Evolutionary conservation across 345 rosid species (phyloP), one percentile per base, ranked within the genome.

Genomic region (Lumnitzera racemosa): DNA sequence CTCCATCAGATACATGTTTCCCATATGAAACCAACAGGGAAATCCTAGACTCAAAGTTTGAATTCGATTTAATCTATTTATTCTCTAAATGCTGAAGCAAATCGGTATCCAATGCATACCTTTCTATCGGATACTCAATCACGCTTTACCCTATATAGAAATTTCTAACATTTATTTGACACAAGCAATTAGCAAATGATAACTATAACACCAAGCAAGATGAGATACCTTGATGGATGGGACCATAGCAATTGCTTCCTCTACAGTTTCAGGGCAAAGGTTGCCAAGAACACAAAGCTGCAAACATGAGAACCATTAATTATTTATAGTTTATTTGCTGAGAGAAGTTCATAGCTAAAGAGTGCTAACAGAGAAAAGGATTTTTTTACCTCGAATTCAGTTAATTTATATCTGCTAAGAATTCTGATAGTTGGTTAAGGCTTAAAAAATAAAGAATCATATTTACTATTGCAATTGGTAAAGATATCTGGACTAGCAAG

Each of bases 261-360:
- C 99, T 29, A 85, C 89, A 49, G 95, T 90, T 72, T 94, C 99
- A 29, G 99, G 96, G 66, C 97, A 90, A 55, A 94, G 95, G 69
- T 90, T 94, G 62, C 97, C 99, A 70, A 90, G 96, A 67, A 94
- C 97, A 70, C 96, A 90, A 7, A 94, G 96, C 99, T 94, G 85
- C 81, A 78, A 20, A 17, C 24, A 46, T 51, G 24, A 53, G 17
- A 36, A 9, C 43, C 43, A 36, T 36, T 24, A 29, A 50, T 15
- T 11, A 49, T 13, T 31, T 25, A 48, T 24, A 55, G 24, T n/a
- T 46, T 29, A 24, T 47, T 25, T 47, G 14, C 29, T 47, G 17
- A 2, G 31, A 55, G 25, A 43, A 47, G n/a, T 13, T 47, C 36
- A 20, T 8, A 49, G 24, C 47, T 11, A 11, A 48, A 59, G 46